phyloP scores from a whole-genome alignment of 176 grass and related monocot genomes.

The Hyparrhenia diplandra region DNA sequence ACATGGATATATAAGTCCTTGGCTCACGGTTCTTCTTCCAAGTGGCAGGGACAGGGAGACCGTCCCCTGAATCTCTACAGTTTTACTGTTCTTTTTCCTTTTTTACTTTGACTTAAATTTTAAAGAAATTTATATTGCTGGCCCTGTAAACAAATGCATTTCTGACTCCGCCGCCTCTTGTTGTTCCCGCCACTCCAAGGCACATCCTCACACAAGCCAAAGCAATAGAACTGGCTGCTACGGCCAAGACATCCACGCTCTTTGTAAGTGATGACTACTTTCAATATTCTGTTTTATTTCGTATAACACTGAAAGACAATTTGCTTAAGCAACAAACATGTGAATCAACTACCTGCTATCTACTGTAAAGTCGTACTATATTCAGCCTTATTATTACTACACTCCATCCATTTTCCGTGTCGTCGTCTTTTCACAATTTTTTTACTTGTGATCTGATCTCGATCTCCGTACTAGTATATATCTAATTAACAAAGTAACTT shows the following conservation, averaged over 20 bases:
- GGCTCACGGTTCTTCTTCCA: too few species aligned
- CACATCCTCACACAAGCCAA: not conserved
- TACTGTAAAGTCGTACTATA: not conserved
- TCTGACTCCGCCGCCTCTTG: not conserved
- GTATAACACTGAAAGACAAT: not conserved
- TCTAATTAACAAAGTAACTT: too few species aligned
- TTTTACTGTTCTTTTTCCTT: too few species aligned
- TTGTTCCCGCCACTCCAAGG: conserved; percentile 11
- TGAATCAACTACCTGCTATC: conserved; percentile 10
- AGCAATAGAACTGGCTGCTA: too few species aligned
- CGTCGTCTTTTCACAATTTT: too few species aligned
- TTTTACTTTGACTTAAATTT: too few species aligned
- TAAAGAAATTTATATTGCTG: too few species aligned
- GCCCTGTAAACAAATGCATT: not conserved
- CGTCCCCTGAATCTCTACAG: too few species aligned
- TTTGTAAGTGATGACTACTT: too few species aligned
- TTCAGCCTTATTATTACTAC: not conserved
- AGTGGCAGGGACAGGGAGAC: too few species aligned
- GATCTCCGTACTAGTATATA: too few species aligned
- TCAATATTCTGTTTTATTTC: not conserved
- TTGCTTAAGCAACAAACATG: conserved; percentile 3
- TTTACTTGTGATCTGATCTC: too few species aligned
- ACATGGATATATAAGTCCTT: not conserved
- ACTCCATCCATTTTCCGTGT: not conserved
- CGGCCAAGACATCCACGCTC: not conserved